Evolutionary conservation across 345 rosid species (phyloP).

Genomic region (Orychophragmus violaceus): DNA sequence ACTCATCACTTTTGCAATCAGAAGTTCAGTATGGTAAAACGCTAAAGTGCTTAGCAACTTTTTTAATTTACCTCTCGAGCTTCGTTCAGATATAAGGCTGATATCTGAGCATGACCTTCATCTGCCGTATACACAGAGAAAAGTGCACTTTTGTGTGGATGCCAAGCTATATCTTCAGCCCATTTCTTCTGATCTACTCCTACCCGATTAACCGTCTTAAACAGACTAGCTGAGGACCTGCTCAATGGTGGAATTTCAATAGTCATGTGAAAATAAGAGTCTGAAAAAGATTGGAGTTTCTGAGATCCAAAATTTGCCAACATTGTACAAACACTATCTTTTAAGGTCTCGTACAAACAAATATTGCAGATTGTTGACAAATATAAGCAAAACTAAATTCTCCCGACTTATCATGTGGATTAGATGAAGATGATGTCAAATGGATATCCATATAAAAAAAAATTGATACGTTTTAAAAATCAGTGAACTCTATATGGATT

Average conservation of each 20-base stretch:
- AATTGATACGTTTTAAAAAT: neutral
- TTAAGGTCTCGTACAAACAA: neutral
- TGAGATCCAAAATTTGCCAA: neutral
- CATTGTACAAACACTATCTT: neutral
- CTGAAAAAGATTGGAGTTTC: neutral
- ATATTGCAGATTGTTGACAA: neutral
- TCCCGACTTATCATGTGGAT: neutral
- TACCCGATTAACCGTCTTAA: constrained; percentile 18
- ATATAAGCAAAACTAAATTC: neutral
- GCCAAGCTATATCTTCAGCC: constrained; percentile 39
- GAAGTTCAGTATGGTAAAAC: neutral
- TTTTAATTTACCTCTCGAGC: constrained; percentile 21
- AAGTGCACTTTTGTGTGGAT: constrained; percentile 30
- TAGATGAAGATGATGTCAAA: neutral
- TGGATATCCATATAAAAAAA: neutral
- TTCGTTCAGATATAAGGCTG: constrained; percentile 23
- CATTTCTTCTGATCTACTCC: constrained; percentile 26
- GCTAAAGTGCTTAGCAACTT: neutral
- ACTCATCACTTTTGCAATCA: neutral
- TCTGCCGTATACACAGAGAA: constrained; percentile 33
- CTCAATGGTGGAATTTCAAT: neutral
- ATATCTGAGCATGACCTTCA: constrained; percentile 29
- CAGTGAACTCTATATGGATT: neutral
- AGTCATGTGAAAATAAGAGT: neutral
- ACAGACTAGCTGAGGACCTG: constrained; percentile 23